Evolutionary conservation across 2,329 filamentous ascomycete species (phyloP).

Genomic region (Arthrocladium fulminans): DNA sequence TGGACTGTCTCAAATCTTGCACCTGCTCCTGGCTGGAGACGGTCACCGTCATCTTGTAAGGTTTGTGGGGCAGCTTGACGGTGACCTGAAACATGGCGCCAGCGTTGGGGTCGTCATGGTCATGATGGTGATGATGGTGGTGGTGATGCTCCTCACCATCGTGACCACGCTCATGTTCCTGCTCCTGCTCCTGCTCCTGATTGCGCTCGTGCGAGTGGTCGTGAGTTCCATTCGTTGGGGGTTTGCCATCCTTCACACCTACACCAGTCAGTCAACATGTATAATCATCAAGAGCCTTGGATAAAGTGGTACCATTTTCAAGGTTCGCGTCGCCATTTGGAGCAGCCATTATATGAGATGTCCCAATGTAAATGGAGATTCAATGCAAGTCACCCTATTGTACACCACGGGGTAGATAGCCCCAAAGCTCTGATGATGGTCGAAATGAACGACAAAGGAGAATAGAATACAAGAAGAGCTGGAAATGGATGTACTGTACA

Average conservation of each 20-base stretch:
- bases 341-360: slow-evolving; percentile 17
- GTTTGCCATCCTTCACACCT: slow-evolving; percentile 1
- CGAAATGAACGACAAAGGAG: slow-evolving; percentile 17
- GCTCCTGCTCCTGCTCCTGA: slow-evolving; percentile 16
- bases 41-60: slow-evolving; percentile 74
- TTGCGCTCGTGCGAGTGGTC: slow-evolving; percentile 10
- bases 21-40: slow-evolving; percentile 91
- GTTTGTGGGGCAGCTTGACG: slow-evolving; percentile 71
- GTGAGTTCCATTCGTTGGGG: background rate
- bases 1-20: slow-evolving; percentile 91
- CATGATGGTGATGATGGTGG: slow-evolving; percentile 19
- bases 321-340: slow-evolving; percentile 23
- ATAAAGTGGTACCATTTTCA: slow-evolving; percentile 19
- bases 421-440: background rate
- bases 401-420: slow-evolving; percentile 14
- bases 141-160: slow-evolving; percentile 10
- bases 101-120: slow-evolving; percentile 18
- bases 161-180: slow-evolving; percentile 14
- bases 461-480: slow-evolving; percentile 18
- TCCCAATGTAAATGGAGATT: slow-evolving; percentile 12
- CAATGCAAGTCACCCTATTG: slow-evolving; percentile 14
- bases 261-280: background rate
- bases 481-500: slow-evolving; percentile 9
- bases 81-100: slow-evolving; percentile 59
- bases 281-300: too few species aligned